Evolutionary conservation across 495 filamentous ascomycete genomes (phyloP).

Genomic region (Halenospora varia): DNA sequence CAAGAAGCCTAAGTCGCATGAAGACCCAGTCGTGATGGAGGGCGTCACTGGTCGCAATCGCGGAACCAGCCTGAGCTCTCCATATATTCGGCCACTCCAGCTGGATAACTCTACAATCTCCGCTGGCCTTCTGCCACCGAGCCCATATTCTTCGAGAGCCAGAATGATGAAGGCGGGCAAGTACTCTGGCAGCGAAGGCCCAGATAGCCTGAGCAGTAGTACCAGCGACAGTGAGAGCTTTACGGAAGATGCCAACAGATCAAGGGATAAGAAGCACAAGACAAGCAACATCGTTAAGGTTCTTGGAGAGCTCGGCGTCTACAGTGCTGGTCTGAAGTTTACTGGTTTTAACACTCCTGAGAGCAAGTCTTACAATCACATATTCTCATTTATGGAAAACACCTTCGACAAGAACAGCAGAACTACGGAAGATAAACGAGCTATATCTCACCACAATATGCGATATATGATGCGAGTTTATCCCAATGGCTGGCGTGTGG

Average conservation of each 20-base stretch:
- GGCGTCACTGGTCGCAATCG: slow-evolving; percentile 51
- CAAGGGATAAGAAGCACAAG: slow-evolving; percentile 52
- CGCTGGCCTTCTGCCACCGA: slow-evolving; percentile 51
- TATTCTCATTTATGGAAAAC: slow-evolving; percentile 87
- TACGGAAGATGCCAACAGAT: slow-evolving; percentile 41
- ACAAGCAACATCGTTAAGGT: slow-evolving; percentile 82
- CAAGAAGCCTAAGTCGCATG: slow-evolving; percentile 55
- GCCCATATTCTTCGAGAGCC: slow-evolving; percentile 40
- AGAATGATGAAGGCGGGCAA: slow-evolving; percentile 9
- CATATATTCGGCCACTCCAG: slow-evolving; percentile 55
- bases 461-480: slow-evolving; percentile 92
- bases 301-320: slow-evolving; percentile 83
- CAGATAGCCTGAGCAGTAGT: slow-evolving; percentile 46
- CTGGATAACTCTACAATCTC: slow-evolving; percentile 52
- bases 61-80: slow-evolving; percentile 77
- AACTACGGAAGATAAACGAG: slow-evolving; percentile 62
- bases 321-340: slow-evolving; percentile 83
- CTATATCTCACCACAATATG: slow-evolving; percentile 85
- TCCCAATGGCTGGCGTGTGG: slow-evolving; percentile 74
- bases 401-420: slow-evolving; percentile 76
- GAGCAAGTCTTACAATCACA: slow-evolving; percentile 82
- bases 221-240: slow-evolving; percentile 57
- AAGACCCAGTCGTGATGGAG: slow-evolving; percentile 35
- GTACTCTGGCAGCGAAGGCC: slow-evolving; percentile 28
- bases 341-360: slow-evolving; percentile 65